Evolutionary conservation across 208 protist genomes (phyloP), one percentile per base, ranked within the genome.

Genomic region (Acanthamoeba healyi): DNA sequence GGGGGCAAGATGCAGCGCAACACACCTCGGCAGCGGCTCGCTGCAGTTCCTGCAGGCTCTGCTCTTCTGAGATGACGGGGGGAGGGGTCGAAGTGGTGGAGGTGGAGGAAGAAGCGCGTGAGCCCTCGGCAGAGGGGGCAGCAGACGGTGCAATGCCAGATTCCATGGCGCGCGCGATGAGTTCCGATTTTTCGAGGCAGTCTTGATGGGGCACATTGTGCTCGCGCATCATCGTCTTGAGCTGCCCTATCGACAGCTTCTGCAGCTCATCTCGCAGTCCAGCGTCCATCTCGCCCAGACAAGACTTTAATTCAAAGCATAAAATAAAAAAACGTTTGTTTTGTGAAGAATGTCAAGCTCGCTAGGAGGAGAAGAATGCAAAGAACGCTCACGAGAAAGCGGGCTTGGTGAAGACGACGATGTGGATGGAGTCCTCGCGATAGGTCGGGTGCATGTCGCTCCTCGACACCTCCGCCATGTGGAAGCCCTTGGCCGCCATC

Each of bases 401-500:
- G 54, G 54, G 54, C n/a, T 7, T 58, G 54, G 54, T 67, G 70
- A 79, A 79, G 4, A 49, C 70, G 70, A 79, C 70, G 17, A 79
- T 46, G 40, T 79, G 70, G 40, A 79, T 79, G 17, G 70, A 49
- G 22, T 79, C 70, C 9, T 32, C 70, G 15, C 36, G 70, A 36
- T 49, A 79, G 70, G 19, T 49, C 5, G 70, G 38, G 40, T 79
- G 70, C 32, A 79, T 44, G 24, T 79, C 70, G 22, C 22, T 46
- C 36, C 26, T 40, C 38, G 70, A 4, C 32, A 79, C 70, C 34
- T 40, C 29, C 0, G 15, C 3, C 36, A 79, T 46, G 36, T 46
- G 32, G 70, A 79, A 79, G 24, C 70, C 70, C 36, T 79, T 79
- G 29, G 70, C 70, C 19, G 10, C 24, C 70, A 79, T 79, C 70